phyloP scores from a whole-genome alignment of 129 eudicot species.

The Ambrosia trifida region DNA sequence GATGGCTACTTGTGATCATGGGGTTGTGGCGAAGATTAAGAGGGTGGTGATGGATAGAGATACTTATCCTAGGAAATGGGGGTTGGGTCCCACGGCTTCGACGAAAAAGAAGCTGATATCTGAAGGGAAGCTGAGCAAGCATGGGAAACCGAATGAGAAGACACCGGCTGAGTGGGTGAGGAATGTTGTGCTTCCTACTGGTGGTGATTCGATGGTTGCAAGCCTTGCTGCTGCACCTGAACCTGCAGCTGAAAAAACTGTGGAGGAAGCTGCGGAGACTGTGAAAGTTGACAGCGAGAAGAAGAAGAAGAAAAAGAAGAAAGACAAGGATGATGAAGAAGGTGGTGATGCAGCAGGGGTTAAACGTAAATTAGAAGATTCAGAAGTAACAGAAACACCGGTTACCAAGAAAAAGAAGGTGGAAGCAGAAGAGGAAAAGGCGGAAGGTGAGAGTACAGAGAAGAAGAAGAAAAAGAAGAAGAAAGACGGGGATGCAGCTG shows the following conservation, averaged over 20 bases:
- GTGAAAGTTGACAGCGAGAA: conserved; percentile 47
- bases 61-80: conserved; percentile 95
- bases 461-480: conserved; percentile 61
- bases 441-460: conserved; percentile 33
- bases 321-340: conserved; percentile 10
- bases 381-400: conserved; percentile 27
- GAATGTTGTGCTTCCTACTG: conserved; percentile 75
- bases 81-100: conserved; percentile 88
- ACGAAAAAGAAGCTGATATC: conserved; percentile 86
- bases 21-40: conserved; percentile 90
- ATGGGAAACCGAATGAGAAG: conserved; percentile 76
- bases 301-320: conserved; percentile 51
- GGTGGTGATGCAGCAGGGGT: conserved; percentile 36
- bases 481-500: conserved; percentile 18
- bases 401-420: conserved; percentile 41
- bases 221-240: conserved; percentile 60
- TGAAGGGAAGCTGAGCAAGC: conserved; percentile 84
- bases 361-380: conserved; percentile 48
- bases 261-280: conserved; percentile 19
- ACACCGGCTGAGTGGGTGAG: conserved; percentile 84
- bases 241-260: conserved; percentile 25
- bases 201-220: conserved; percentile 69
- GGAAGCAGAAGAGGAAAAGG: conserved; percentile 29
- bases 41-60: conserved; percentile 97
- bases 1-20: conserved; percentile 96